Evolutionary conservation across 768 basidiomycete species (phyloP), one percentile per base, ranked within the genome.

Genomic region (Chalciporus pseudorubinellus): DNA sequence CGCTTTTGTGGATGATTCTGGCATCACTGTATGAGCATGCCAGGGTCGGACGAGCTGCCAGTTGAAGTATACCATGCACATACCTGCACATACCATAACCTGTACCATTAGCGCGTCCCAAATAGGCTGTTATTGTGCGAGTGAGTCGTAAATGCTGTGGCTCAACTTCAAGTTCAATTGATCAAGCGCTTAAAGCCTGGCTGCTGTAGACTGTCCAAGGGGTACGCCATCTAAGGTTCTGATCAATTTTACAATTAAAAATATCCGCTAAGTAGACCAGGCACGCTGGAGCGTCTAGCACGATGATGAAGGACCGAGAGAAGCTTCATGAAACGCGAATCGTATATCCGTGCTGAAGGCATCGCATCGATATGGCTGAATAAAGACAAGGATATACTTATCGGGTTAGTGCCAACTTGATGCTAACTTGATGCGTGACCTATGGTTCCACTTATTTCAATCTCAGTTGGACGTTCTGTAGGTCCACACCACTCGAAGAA

Each of bases 1-100:
- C n/a, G n/a, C n/a, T n/a, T 6, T 3, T 3, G 9, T 26, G 12
- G 19, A 18, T 43, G 40, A 19, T 36, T 49, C 39, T 39, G 6
- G 38, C 58, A 62, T 48, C 34, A 36, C 34, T 14, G 34, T n/a
- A 5, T 7, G n/a, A 7, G 11, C 29, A 10, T 31, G 13, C 4
- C 11, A 12, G 13, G 2, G 29, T 28, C 6, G 6, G 9, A 4
- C 9, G 45, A 26, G 31, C 31, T 16, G 39, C 16, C 18, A 1
- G 14, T 34, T 21, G 38, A 19, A 34, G 29, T 31, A 31, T 36
- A 36, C 16, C 6, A n/a, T 36, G 16, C 18, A n/a, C 21, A 29
- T 33, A 48, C 39, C n/a, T 31, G 20, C 9, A 2, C 9, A 26
- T 26, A 2, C n/a, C n/a, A 52, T 59, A 46, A 50, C 57, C 60